phyloP scores from a whole-genome alignment of 306 rosid species.

The Mimosa pudica region DNA sequence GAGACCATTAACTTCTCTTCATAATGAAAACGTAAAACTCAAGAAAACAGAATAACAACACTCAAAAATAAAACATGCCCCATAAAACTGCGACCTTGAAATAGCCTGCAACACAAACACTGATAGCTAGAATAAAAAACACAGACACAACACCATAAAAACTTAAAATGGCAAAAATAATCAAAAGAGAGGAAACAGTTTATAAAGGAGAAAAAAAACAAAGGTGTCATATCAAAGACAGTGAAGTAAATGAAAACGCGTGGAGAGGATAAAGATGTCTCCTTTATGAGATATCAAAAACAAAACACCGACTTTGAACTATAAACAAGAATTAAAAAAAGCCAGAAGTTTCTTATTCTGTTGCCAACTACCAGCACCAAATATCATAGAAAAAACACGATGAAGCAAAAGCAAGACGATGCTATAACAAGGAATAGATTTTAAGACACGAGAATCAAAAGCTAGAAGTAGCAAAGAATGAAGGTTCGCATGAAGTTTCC shows the following conservation, averaged over 20 bases:
- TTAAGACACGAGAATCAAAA: neutral
- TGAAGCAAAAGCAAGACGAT: neutral
- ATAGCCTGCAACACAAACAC: conserved; percentile 44
- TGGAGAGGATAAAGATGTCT: conserved; percentile 26
- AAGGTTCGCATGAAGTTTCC: neutral
- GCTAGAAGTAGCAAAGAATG: neutral
- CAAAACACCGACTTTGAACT: conserved; percentile 29
- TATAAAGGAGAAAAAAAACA: neutral
- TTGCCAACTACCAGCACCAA: neutral
- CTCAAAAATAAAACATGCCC: conserved; percentile 6
- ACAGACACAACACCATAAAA: conserved; percentile 19
- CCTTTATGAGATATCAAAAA: neutral
- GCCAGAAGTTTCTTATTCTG: conserved; percentile 2
- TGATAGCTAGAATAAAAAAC: conserved; percentile 8
- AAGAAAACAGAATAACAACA: conserved; percentile 48
- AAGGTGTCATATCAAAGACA: neutral
- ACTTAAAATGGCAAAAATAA: neutral
- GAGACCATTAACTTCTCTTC: conserved; percentile 42
- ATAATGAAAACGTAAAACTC: conserved; percentile 51
- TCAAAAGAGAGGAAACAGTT: neutral
- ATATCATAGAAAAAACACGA: neutral
- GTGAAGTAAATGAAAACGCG: neutral
- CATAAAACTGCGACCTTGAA: conserved; percentile 24
- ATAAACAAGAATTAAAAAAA: neutral
- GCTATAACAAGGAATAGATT: neutral